These are phyloP conservation scores for Coemansia sp. DNA, from an alignment of 192 early-diverging fungal species.

Conservation along the genomic window DNA sequence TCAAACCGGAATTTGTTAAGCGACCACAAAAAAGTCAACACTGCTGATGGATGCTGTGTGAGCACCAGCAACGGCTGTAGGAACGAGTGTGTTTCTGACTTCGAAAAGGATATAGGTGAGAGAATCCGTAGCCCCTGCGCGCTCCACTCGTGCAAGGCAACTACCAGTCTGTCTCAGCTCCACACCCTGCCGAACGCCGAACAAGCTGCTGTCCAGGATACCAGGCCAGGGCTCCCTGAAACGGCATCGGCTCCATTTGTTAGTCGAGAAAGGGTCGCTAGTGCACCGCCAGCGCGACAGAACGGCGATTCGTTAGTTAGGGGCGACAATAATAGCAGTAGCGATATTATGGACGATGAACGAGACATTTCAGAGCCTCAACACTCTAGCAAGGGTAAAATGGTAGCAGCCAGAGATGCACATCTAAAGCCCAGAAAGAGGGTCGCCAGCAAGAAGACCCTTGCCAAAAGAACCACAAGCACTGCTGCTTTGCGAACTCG, in stretches of 20 bases:
- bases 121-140: conserved; percentile 3
- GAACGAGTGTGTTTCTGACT: background rate
- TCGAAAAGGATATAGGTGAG: background rate
- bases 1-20: background rate
- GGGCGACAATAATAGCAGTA: background rate
- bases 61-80: background rate
- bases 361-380: conserved; percentile 9
- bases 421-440: conserved; percentile 22
- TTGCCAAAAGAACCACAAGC: conserved; percentile 43
- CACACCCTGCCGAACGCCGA: conserved; percentile 9
- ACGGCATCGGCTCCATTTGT: background rate
- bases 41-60: background rate
- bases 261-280: conserved; percentile 19
- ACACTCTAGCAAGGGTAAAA: conserved; percentile 22
- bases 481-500: conserved; percentile 41
- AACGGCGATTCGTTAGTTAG: background rate
- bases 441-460: conserved; percentile 24
- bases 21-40: background rate
- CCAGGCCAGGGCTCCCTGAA: background rate
- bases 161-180: conserved; percentile 40
- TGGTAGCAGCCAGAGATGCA: conserved; percentile 10
- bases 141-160: conserved; percentile 51
- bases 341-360: background rate
- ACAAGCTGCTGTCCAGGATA: background rate
- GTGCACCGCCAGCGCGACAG: conserved; percentile 12